Conservation (phyloP, 1,284 basidiomycete genomes). For the Pisolithus thermaeus region DNA sequence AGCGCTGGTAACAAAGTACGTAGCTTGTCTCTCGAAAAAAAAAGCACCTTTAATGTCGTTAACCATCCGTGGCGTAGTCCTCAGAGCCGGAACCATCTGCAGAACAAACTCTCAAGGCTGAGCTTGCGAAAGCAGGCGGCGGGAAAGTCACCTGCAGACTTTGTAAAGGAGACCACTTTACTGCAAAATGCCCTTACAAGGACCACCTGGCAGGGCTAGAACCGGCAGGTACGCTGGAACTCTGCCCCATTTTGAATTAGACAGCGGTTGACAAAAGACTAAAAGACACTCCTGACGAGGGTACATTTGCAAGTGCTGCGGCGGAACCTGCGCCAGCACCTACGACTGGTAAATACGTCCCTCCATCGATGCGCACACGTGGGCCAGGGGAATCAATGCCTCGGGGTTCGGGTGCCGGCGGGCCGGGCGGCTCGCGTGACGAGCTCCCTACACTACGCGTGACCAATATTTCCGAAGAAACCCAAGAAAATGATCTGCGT, state of each 20-base stretch:
- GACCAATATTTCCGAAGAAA: conserved; percentile 95
- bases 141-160: conserved; percentile 92
- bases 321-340: conserved; percentile 33
- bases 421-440: conserved; percentile 54
- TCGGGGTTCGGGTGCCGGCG: conserved; percentile 35
- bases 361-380: conserved; percentile 82
- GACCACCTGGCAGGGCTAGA: conserved; percentile 84
- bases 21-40: background rate
- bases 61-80: conserved; percentile 26
- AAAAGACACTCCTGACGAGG: conserved; percentile 52
- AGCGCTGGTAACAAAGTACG: conserved; percentile 78
- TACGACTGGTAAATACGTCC: conserved; percentile 81
- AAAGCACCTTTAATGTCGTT: background rate
- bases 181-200: conserved; percentile 97
- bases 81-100: conserved; percentile 65
- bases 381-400: conserved; percentile 83
- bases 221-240: conserved; percentile 39
- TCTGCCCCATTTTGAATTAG: background rate
- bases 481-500: conserved; percentile 90
- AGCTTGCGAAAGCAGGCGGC: conserved; percentile 65
- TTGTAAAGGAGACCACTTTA: conserved; percentile 97
- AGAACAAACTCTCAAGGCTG: conserved; percentile 66
- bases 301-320: conserved; percentile 33
- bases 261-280: background rate
- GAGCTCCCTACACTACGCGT: conserved; percentile 96